Percentiles rank a stretch among this genome's conserved stretches.
Evolutionary conservation across 2,329 filamentous ascomycete species (phyloP).

Genomic region (Fusarium cicatricum): DNA sequence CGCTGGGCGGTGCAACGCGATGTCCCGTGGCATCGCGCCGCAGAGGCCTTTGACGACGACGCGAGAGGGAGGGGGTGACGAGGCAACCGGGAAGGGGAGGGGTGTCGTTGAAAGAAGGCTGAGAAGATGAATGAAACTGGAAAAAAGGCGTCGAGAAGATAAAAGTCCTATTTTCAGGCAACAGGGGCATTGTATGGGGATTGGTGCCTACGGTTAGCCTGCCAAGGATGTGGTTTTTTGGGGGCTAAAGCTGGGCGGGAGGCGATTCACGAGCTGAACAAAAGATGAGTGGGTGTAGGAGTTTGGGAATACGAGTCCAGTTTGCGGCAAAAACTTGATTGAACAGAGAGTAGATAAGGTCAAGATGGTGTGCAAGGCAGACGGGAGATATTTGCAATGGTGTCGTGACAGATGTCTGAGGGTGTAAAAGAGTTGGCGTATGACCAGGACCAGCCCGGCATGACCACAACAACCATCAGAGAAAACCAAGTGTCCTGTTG

Average conservation of each 20-base stretch:
- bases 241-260: conserved; percentile 9
- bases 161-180: conserved; percentile 34
- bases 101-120: conserved; percentile 7
- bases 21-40: conserved; percentile 31
- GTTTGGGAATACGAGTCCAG: conserved; percentile 22
- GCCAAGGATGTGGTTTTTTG: conserved; percentile 18
- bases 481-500: conserved; percentile 13
- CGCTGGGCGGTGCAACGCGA: conserved; percentile 28
- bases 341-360: conserved; percentile 14
- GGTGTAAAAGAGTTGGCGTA: conserved; percentile 17
- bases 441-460: conserved; percentile 29
- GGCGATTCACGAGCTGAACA: not conserved
- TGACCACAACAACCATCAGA: conserved; percentile 16
- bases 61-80: conserved; percentile 21
- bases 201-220: conserved; percentile 28
- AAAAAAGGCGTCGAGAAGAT: conserved; percentile 17
- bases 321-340: not conserved
- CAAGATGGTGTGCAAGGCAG: conserved; percentile 18
- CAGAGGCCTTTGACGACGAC: conserved; percentile 12
- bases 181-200: no score
- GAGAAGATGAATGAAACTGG: conserved; percentile 18
- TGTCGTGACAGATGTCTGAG: conserved; percentile 22
- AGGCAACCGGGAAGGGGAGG: conserved; percentile 28
- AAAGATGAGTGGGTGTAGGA: conserved; percentile 24
- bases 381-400: conserved; percentile 26